Evolutionary conservation across 2,329 filamentous ascomycete genomes (phyloP), one percentile per base, ranked within the genome.

Genomic region (Phialophora macrospora): DNA sequence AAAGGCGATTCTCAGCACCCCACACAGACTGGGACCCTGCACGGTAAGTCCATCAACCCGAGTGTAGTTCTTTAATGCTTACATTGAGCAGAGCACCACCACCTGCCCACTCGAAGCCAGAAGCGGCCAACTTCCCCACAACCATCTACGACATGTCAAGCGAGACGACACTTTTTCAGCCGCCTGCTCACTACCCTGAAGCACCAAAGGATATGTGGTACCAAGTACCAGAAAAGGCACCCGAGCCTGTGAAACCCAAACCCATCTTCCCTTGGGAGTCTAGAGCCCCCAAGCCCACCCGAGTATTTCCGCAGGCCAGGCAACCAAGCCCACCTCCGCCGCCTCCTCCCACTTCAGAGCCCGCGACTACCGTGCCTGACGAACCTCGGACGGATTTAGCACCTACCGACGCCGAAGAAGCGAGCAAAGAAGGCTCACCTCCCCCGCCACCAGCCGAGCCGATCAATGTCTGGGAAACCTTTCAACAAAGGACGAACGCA

Each of bases 241-340:
- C 86, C 65, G 81, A 82, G 20, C 84, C 86, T 65, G 86, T 87
- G 24, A 83, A 86, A 55, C 80, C 84, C 51, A 82, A 88, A 69
- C 85, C 81, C 67, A 88, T 98, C 56, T 99, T 99, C 77, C 95
- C 95, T 0, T 99, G 95, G 95, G 95, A 99, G 77, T 79, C 78
- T 49, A 81, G 88, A 64, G 86, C 85, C 67, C 84, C 89, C 12
- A 86, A 82, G 72, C 79, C 87, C 9, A 86, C 85, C 7, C 79
- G 81, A 26, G 76, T 83, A 22, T 83, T 83, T 67, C 65, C 76
- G 8, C 73, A 78, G 52, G 76, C 80, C 48, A 67, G 68, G 52
- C 60, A 69, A 30, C 66, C 61, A n/a, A 63, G 34, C 58, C 68
- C 64, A 48, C 70, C 64, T 30, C 63, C 68, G 11, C 72, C 73